These are phyloP conservation scores for Angomonas ambiguus DNA, from an alignment of 208 protist species.

Conservation along the genomic window DNA sequence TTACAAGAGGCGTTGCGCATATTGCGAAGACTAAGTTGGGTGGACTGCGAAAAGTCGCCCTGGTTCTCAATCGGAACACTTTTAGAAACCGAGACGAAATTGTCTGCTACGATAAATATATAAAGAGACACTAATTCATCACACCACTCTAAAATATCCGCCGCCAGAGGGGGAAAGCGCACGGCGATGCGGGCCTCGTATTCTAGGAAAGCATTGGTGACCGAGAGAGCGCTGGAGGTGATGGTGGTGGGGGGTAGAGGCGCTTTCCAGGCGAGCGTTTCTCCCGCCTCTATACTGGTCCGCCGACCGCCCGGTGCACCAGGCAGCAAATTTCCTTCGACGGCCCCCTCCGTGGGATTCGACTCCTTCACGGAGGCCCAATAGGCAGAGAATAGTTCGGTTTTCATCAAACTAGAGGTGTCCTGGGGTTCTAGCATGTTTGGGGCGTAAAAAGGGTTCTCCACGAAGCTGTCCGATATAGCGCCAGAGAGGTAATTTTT, in stretches of 20 bases:
- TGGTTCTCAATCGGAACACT: constrained; percentile 69
- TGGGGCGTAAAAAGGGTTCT: constrained; percentile 75
- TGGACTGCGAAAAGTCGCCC: constrained; percentile 42
- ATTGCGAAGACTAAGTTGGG: constrained; percentile 41
- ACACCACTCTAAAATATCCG: constrained; percentile 64
- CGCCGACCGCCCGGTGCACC: constrained; percentile 1
- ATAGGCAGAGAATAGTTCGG: constrained; percentile 50
- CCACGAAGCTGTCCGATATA: constrained; percentile 2
- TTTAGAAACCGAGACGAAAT: constrained; percentile 80
- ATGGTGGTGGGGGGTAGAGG: constrained; percentile 35
- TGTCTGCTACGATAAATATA: constrained; percentile 79
- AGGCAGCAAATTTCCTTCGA: constrained; percentile 13
- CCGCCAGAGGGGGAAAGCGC: constrained; percentile 66
- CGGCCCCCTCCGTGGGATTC: background rate
- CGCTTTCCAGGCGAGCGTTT: constrained; percentile 21
- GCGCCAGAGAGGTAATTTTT: constrained; percentile 38
- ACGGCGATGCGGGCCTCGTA: constrained; percentile 70
- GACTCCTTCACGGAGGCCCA: constrained; percentile 26
- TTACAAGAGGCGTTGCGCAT: constrained; percentile 43
- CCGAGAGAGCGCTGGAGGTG: constrained; percentile 46
- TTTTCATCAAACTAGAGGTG: constrained; percentile 43
- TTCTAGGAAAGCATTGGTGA: constrained; percentile 68
- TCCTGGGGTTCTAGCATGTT: constrained; percentile 67
- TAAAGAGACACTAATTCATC: constrained; percentile 66
- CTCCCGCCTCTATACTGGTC: background rate